These are phyloP conservation scores for Gymnopus androsaceus DNA, from an alignment of 1,284 basidiomycete species.

Conservation along the genomic window DNA sequence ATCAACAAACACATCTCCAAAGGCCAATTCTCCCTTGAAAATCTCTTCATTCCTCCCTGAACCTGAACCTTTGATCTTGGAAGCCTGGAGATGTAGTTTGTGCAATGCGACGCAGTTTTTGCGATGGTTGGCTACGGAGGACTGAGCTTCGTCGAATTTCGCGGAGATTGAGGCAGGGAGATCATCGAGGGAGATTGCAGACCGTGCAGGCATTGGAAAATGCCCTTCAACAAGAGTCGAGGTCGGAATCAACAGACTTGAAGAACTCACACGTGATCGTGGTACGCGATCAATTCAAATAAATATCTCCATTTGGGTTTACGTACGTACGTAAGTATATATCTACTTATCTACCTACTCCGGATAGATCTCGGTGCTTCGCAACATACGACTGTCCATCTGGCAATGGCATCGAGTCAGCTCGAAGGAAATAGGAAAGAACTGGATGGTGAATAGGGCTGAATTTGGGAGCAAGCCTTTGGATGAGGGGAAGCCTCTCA, in stretches of 20 bases:
- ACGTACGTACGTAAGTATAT: neutral
- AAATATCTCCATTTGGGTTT: neutral
- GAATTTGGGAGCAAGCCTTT: neutral
- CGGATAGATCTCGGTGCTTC: neutral
- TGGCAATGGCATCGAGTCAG: neutral
- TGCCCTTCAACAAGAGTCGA: too few relatives aligned
- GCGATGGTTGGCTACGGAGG: conserved; percentile 73
- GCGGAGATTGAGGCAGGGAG: conserved; percentile 35
- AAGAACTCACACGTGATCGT: neutral
- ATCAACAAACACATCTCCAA: conserved; percentile 74
- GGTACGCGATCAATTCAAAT: conserved; percentile 9
- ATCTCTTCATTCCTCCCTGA: conserved; percentile 50
- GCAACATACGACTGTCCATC: neutral
- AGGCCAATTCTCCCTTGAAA: conserved; percentile 78
- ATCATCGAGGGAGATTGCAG: conserved; percentile 13
- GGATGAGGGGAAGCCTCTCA: neutral
- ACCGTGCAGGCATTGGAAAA: conserved; percentile 15
- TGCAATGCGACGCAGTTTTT: conserved; percentile 90
- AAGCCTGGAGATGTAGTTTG: conserved; percentile 77
- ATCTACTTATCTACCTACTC: neutral
- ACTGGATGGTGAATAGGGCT: neutral
- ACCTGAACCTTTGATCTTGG: conserved; percentile 54
- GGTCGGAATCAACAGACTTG: conserved; percentile 9
- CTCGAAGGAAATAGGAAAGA: neutral
- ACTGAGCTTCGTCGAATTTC: conserved; percentile 77